Evolutionary conservation across 495 filamentous ascomycete species (phyloP), one percentile per base, ranked within the genome.

Genomic region (Aspergillus mulundensis): DNA sequence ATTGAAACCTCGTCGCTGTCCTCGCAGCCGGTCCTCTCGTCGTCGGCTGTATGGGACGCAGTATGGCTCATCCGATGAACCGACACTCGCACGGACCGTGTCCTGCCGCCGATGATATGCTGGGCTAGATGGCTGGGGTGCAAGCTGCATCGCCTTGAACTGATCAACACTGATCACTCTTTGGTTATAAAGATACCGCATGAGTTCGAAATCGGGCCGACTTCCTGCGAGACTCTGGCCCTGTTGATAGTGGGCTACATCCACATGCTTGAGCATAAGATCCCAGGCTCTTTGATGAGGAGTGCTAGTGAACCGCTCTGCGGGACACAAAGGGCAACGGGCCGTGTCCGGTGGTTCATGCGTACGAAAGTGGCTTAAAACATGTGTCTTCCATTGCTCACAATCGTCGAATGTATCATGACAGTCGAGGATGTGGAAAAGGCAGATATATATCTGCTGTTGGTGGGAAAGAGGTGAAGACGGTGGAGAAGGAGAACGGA

Each of bases 361-460:
- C 6, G 68, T 71, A 1, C 70, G 71, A 45, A 78, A 78, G 40
- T 78, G 75, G 47, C 72, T 72, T 8, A 68, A 58, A 25, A 78
- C 69, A 54, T 78, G 75, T 5, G 66, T 75, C 24, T 64, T 64
- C 75, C 75, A 78, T 32, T 70, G 53, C 5, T 65, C 62, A 23
- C 54, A 50, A 28, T 70, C 64, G 52, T 68, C 62, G 50, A 76
- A 78, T 19, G 63, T 63, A 39, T 72, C 63, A 20, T 78, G 66
- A 56, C 75, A 78, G 55, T 75, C 68, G 1, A 78, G 64, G 57
- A 72, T 69, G 40, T 76, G 67, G 63, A 78, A 78, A 23, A 78
- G 65, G 53, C 75, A 78, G n/a, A 58, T 56, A 55, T 76, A 76
- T 25, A 57, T 55, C 28, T 62, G 57, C n/a, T 55, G 59, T 5